Evolutionary conservation across 306 rosid species (phyloP).

Genomic region (Trifolium dubium): DNA sequence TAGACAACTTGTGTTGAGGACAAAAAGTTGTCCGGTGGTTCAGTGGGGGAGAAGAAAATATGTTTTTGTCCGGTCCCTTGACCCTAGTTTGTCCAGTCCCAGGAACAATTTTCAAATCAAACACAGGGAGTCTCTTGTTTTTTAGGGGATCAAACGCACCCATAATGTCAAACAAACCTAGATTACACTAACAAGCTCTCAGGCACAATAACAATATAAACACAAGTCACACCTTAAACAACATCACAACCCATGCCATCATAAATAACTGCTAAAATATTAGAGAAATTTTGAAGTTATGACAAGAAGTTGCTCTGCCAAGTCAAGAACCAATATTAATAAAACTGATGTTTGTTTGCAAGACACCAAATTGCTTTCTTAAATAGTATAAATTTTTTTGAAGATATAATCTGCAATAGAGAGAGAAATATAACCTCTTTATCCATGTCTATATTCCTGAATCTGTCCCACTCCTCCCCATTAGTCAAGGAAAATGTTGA

Average conservation of each 20-base stretch:
- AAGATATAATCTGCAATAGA: constrained; percentile 3
- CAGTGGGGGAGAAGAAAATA: no score
- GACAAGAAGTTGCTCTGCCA: constrained; percentile 3
- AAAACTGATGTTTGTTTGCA: constrained; percentile 11
- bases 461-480: constrained; percentile 84
- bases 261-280: background rate
- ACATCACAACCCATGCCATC: background rate
- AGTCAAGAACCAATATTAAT: constrained; percentile 11
- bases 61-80: no score
- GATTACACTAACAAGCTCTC: constrained; percentile 3
- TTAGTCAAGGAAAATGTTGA: constrained; percentile 82
- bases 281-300: constrained; percentile 7
- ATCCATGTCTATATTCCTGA: constrained; percentile 98
- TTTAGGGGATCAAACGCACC: no score
- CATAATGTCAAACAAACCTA: background rate
- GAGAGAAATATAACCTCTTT: constrained; percentile 67
- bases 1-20: no score
- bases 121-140: no score
- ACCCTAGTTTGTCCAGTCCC: no score
- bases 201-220: constrained; percentile 14
- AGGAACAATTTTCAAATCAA: no score
- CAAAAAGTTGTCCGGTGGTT: no score
- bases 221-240: constrained; percentile 22
- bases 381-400: background rate
- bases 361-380: constrained; percentile 29